phyloP scores from a whole-genome alignment of 495 filamentous ascomycete genomes.

The Tuber umbilicatum region DNA sequence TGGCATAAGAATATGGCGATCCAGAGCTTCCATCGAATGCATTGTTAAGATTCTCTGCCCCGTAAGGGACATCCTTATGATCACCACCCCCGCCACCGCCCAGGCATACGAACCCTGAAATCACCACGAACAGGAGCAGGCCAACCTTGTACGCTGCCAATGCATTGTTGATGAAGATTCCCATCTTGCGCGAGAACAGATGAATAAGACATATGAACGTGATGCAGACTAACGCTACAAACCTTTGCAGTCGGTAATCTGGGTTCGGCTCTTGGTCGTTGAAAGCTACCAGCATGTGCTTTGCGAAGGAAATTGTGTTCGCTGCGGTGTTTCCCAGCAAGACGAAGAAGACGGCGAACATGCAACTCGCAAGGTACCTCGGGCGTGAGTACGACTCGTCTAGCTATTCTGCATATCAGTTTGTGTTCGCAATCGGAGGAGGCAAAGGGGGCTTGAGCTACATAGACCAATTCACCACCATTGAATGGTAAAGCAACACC shows the following conservation, averaged over 20 bases:
- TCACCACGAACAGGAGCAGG: constrained; percentile 30
- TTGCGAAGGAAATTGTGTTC: constrained; percentile 37
- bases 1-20: constrained; percentile 29
- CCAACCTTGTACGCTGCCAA: constrained; percentile 34
- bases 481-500: constrained; percentile 37
- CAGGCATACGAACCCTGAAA: constrained; percentile 34
- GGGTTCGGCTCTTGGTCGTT: constrained; percentile 19
- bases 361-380: constrained; percentile 31
- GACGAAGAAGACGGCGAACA: constrained; percentile 34
- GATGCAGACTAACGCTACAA: constrained; percentile 33
- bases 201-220: constrained; percentile 36
- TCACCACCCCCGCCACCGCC: constrained; percentile 26
- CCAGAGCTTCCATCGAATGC: constrained; percentile 15
- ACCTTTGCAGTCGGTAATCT: constrained; percentile 36
- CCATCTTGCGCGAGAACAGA: constrained; percentile 33
- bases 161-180: constrained; percentile 34
- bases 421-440: not conserved
- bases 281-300: constrained; percentile 33
- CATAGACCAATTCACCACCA: constrained; percentile 38
- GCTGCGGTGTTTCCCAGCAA: constrained; percentile 34
- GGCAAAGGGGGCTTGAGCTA: constrained; percentile 2
- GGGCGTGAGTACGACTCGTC: constrained; percentile 32
- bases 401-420: constrained; percentile 14
- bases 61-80: constrained; percentile 9
- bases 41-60: constrained; percentile 19